Evolutionary conservation across 2,329 filamentous ascomycete genomes (phyloP).

Genomic region (Venturia aucupariae): DNA sequence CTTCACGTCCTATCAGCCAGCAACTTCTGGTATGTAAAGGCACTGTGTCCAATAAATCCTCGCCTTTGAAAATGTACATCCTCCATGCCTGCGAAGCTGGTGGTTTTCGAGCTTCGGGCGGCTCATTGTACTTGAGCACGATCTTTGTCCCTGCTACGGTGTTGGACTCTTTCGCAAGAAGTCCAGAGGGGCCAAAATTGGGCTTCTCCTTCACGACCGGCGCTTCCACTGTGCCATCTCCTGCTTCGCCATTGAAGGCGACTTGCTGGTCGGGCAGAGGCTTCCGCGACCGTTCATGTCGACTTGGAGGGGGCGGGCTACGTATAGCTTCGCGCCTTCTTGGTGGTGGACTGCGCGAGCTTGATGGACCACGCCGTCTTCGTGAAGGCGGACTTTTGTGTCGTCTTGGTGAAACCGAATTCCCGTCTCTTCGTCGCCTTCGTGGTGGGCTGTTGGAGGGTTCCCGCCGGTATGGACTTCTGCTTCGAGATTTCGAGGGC

Average conservation of each 20-base stretch:
- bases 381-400: neutral
- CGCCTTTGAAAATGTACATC: conserved; percentile 84
- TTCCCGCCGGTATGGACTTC: neutral
- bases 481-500: neutral
- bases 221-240: conserved; percentile 25
- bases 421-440: conserved; percentile 32
- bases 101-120: conserved; percentile 83
- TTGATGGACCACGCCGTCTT: neutral
- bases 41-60: conserved; percentile 71
- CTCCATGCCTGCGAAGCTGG: conserved; percentile 72
- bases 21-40: conserved; percentile 68
- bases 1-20: conserved; percentile 82
- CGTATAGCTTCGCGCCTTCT: conserved; percentile 1
- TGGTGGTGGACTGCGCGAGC: conserved; percentile 5
- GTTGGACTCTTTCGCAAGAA: conserved; percentile 83
- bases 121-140: conserved; percentile 92
- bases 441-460: conserved; percentile 16
- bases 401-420: conserved; percentile 18
- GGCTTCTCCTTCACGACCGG: conserved; percentile 66
- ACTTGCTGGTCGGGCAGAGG: conserved; percentile 39
- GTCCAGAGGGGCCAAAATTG: conserved; percentile 72
- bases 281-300: conserved; percentile 25
- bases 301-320: neutral
- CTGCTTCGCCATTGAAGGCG: conserved; percentile 30
- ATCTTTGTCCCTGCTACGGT: conserved; percentile 66